Evolutionary conservation across 805 yeast genomes (phyloP).

Genomic region (Wickerhamiella galacta): DNA sequence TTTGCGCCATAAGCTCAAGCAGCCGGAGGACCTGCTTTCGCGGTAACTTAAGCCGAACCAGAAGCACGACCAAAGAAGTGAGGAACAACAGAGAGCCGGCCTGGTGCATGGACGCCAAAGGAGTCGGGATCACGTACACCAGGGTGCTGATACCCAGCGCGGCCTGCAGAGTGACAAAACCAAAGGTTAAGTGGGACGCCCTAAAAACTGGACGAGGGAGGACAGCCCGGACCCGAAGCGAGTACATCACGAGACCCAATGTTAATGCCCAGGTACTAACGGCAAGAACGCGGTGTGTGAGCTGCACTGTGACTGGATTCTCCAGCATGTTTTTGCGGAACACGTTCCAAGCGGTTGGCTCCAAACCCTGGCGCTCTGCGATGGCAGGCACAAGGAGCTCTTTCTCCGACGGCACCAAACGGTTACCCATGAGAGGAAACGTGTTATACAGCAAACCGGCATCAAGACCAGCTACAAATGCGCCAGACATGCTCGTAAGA

Average conservation of each 20-base stretch:
- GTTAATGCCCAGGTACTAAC: conserved; percentile 59
- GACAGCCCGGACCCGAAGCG: conserved; percentile 34
- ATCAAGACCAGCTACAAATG: conserved; percentile 94
- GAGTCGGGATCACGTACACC: conserved; percentile 76
- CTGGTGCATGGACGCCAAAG: conserved; percentile 90
- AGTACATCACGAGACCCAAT: conserved; percentile 53
- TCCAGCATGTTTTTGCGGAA: conserved; percentile 89
- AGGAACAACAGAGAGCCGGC: conserved; percentile 87
- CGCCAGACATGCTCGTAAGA: conserved; percentile 91
- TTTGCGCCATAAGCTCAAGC: conserved; percentile 13
- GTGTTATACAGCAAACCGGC: conserved; percentile 94
- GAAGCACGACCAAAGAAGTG: conserved; percentile 55
- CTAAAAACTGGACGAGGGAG: conserved; percentile 28
- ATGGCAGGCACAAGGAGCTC: conserved; percentile 67
- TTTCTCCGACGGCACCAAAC: conserved; percentile 51
- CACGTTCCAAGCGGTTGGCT: conserved; percentile 19
- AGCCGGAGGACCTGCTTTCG: conserved; percentile 20
- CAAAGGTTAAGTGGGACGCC: conserved; percentile 51
- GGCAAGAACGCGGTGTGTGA: conserved; percentile 78
- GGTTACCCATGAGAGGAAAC: conserved; percentile 85
- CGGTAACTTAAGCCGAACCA: conserved; percentile 43
- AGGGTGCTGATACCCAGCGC: conserved; percentile 75
- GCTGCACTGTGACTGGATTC: conserved; percentile 90
- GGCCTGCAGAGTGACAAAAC: conserved; percentile 69
- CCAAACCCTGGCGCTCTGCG: conserved; percentile 22